These are phyloP conservation scores for Tieghemostelium lacteum DNA, from an alignment of 78 protist species.

Conservation along the genomic window DNA sequence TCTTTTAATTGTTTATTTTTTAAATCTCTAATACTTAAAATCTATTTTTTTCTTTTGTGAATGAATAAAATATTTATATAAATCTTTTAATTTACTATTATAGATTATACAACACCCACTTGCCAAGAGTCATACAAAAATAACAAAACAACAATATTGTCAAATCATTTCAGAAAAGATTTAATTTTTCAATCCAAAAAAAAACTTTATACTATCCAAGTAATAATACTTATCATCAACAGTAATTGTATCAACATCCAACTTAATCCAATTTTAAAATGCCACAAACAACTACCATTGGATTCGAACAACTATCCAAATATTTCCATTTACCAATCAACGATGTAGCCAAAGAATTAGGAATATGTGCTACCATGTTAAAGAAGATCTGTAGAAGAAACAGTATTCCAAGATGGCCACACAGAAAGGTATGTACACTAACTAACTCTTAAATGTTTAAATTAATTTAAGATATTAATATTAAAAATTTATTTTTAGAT, in stretches of 20 bases:
- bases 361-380: conserved; percentile 84
- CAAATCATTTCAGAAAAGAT: too few species aligned
- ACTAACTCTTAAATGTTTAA: not conserved
- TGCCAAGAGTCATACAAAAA: too few species aligned
- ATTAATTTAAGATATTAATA: not conserved
- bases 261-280: conserved; percentile 18
- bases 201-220: too few species aligned
- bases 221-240: too few species aligned
- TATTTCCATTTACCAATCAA: conserved; percentile 79
- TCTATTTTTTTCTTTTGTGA: too few species aligned
- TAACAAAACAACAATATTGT: too few species aligned
- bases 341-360: conserved; percentile 81
- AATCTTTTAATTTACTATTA: too few species aligned
- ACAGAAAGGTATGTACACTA: conserved; percentile 54
- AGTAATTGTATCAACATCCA: not conserved
- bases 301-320: conserved; percentile 68
- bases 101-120: too few species aligned
- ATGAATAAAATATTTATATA: too few species aligned
- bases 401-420: conserved; percentile 85
- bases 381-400: conserved; percentile 80
- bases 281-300: conserved; percentile 78
- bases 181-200: too few species aligned
- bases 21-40: too few species aligned
- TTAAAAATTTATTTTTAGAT: conserved; percentile 10
- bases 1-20: too few species aligned